A percentile compares a stretch with the other conserved stretches of the same genome.
These are phyloP conservation scores for Ramaria sp. DNA, from an alignment of 768 basidiomycete species.

Conservation along the genomic window DNA sequence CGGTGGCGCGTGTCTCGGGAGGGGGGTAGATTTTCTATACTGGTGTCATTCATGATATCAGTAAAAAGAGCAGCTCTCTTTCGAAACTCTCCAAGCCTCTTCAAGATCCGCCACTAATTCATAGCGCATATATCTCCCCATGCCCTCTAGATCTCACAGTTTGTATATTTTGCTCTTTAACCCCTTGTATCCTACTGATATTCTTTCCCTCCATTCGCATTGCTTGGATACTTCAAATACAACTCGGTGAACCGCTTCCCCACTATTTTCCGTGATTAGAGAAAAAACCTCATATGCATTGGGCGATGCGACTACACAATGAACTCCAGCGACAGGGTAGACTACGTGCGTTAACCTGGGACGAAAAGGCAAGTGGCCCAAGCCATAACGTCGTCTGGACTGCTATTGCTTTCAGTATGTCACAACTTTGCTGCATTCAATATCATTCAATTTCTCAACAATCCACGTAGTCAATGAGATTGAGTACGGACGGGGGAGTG, in stretches of 20 bases:
- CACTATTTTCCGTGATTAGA: neutral
- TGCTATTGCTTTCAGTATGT: neutral
- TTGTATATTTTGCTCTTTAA: neutral
- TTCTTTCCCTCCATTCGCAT: neutral
- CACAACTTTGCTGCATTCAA: neutral
- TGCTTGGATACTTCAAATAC: neutral
- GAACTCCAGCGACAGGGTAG: slow-evolving; percentile 5
- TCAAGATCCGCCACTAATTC: too few relatives aligned
- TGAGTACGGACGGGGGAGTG: slow-evolving; percentile 2
- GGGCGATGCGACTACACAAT: slow-evolving; percentile 7
- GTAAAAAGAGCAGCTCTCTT: too few relatives aligned
- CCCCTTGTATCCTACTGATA: neutral
- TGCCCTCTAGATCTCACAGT: neutral
- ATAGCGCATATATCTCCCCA: neutral
- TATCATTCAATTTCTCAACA: too few relatives aligned
- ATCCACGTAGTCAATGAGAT: slow-evolving; percentile 6
- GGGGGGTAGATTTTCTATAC: too few relatives aligned
- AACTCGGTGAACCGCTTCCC: too few relatives aligned
- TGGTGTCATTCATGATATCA: too few relatives aligned
- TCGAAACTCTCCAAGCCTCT: too few relatives aligned
- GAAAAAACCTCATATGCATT: neutral
- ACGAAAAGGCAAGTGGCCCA: neutral
- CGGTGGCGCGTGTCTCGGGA: too few relatives aligned
- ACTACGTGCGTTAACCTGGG: slow-evolving; percentile 1
- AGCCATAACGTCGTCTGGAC: slow-evolving; percentile 2